These are phyloP conservation scores for Narthecium ossifragum DNA, from an alignment of 106 monocot species.

Conservation along the genomic window DNA sequence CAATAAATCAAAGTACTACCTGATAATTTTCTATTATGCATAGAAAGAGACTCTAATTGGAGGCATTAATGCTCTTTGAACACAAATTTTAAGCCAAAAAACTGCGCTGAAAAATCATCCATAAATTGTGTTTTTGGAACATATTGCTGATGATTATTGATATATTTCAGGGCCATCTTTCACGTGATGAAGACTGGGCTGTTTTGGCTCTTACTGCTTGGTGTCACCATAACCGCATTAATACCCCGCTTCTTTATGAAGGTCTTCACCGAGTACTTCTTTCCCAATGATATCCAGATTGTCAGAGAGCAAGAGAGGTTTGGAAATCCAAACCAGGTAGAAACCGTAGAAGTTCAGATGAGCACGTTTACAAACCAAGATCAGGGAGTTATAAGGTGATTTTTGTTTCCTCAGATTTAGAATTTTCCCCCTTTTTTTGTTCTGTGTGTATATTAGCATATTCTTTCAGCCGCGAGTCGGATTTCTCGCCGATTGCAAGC, in stretches of 20 bases:
- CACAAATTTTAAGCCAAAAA: no score
- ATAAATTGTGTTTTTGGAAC: no score
- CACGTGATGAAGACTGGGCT: constrained; percentile 52
- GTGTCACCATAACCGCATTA: constrained; percentile 45
- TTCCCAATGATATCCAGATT: constrained; percentile 74
- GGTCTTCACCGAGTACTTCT: constrained; percentile 38
- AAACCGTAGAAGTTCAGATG: constrained; percentile 38
- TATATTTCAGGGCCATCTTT: constrained; percentile 73
- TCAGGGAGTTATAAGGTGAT: constrained; percentile 7
- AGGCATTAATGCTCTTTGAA: no score
- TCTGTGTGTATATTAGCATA: constrained; percentile 49
- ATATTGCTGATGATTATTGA: neutral
- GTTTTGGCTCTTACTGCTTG: constrained; percentile 74
- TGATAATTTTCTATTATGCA: no score
- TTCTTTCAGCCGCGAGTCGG: constrained; percentile 42
- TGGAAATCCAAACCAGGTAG: constrained; percentile 1
- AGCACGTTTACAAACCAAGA: constrained; percentile 17
- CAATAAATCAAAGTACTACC: no score
- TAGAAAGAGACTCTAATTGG: no score
- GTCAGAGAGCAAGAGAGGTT: constrained; percentile 71
- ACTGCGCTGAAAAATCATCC: no score
- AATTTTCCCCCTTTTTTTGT: neutral
- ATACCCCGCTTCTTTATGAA: constrained; percentile 63
- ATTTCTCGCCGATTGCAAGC: constrained; percentile 24
- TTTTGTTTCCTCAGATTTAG: constrained; percentile 11